Evolutionary conservation across 1,139 yeast genomes (phyloP), one percentile per base, ranked within the genome.

Genomic region (Hyphopichia khmerensis): DNA sequence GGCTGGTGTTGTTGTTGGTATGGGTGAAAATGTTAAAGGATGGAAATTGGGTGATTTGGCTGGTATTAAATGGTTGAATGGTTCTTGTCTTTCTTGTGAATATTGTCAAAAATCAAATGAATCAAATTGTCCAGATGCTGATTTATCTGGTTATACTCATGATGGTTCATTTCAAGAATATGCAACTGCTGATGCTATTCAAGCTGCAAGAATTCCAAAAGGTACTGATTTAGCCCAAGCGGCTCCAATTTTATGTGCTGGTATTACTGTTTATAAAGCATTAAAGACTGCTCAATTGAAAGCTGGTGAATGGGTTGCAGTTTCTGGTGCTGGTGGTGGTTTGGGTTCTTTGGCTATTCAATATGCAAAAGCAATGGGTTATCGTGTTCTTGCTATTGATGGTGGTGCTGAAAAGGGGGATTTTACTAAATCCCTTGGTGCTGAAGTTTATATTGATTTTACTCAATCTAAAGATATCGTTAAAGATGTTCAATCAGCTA

Each of bases 271-370:
- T 45, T 86, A 84, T 79, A 85, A 85, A 74, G 95, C 93, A 31
- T 68, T 86, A 57, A 85, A 85, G 74, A 79, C 82, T 40, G 84
- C 91, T 44, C 71, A 75, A 39, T 72, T 82, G 52, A 57, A 54
- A 41, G 80, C 91, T 40, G 95, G 93, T 58, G 80, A 86, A 57
- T 84, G 89, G 88, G 88, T 85, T 46, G 84, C 85, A 52, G 72
- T 86, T 55, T 80, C 88, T 48, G 95, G 95, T 67, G 91, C 91
- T 43, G 89, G 83, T 59, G 91, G 95, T 65, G 95, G 95, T 56
- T 77, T 87, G 57, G 95, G 95, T 48, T 79, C 90, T 40, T 70
- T 86, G 48, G 93, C 91, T 46, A 74, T 87, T 55, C 93, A 86
- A 67, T 86, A 83, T 68, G 95, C 91, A 48, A 79, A 73, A 64